A percentile compares a stretch with the other conserved stretches of the same genome.
These are phyloP conservation scores for Kalanchoe fedtschenkoi DNA, from an alignment of 164 flowering plant species.

Conservation along the genomic window DNA sequence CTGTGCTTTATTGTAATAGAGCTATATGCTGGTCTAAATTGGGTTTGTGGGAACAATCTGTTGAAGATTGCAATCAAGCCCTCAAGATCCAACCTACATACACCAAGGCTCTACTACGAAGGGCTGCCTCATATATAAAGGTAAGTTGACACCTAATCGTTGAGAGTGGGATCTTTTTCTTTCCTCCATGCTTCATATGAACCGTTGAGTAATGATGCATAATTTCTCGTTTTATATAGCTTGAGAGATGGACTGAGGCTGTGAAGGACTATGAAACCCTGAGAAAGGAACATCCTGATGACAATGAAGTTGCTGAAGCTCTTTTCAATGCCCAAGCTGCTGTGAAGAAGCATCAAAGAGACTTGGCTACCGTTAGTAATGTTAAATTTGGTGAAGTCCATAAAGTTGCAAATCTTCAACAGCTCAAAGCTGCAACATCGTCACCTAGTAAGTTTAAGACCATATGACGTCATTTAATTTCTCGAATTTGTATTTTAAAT, in stretches of 20 bases:
- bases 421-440: slow-evolving; percentile 53
- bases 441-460: slow-evolving; percentile 40
- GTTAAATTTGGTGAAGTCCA: slow-evolving; percentile 72
- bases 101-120: slow-evolving; percentile 72
- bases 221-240: slow-evolving; percentile 26
- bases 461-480: background rate
- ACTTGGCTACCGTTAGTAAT: slow-evolving; percentile 26
- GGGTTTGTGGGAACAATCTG: slow-evolving; percentile 60
- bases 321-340: slow-evolving; percentile 72
- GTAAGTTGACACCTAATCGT: slow-evolving; percentile 17
- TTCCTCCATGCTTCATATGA: background rate
- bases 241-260: slow-evolving; percentile 73
- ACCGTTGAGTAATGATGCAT: background rate
- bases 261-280: slow-evolving; percentile 73
- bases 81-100: slow-evolving; percentile 67
- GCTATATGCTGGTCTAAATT: slow-evolving; percentile 87
- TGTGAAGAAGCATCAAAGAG: slow-evolving; percentile 55
- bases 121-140: slow-evolving; percentile 74
- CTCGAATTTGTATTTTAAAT: background rate
- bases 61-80: slow-evolving; percentile 87
- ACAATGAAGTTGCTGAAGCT: slow-evolving; percentile 68
- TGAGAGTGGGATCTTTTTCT: background rate
- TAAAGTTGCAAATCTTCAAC: slow-evolving; percentile 45
- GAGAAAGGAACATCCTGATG: slow-evolving; percentile 62
- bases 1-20: slow-evolving; percentile 68